Evolutionary conservation across 2,329 filamentous ascomycete genomes (phyloP).

Genomic region (Neobulgaria alba): DNA sequence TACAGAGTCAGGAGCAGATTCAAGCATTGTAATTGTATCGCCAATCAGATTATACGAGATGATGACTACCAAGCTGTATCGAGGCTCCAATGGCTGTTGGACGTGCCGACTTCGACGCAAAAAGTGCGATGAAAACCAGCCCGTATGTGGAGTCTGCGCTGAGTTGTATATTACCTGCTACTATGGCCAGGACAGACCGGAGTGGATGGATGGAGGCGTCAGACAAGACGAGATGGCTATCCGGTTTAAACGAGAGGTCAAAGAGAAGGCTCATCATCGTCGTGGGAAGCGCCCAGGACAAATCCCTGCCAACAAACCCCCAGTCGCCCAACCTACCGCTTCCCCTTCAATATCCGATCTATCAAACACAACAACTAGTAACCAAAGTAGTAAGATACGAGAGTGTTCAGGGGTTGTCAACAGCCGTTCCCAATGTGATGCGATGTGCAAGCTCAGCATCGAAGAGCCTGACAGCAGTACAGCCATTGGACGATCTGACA

Average conservation of each 20-base stretch:
- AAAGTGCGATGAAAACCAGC: conserved; percentile 48
- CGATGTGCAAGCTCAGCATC: conserved; percentile 8
- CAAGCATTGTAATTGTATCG: too few relatives aligned
- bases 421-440: conserved; percentile 1
- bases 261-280: conserved; percentile 42
- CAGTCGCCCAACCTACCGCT: not conserved
- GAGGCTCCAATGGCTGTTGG: conserved; percentile 17
- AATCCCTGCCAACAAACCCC: not conserved
- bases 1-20: too few relatives aligned
- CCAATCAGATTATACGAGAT: too few relatives aligned
- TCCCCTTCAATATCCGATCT: conserved; percentile 2
- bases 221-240: conserved; percentile 41
- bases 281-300: conserved; percentile 21
- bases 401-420: conserved; percentile 7
- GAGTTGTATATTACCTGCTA: conserved; percentile 47
- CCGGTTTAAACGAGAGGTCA: conserved; percentile 48
- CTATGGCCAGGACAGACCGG: conserved; percentile 35
- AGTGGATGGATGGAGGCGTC: conserved; percentile 23
- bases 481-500: conserved; percentile 13
- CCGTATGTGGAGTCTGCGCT: conserved; percentile 42
- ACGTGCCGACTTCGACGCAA: conserved; percentile 50
- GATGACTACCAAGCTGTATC: too few relatives aligned
- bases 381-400: conserved; percentile 8
- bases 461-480: conserved; percentile 6
- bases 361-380: conserved; percentile 1